Evolutionary conservation across 345 rosid genomes (phyloP).

Genomic region (Pistacia vera): DNA sequence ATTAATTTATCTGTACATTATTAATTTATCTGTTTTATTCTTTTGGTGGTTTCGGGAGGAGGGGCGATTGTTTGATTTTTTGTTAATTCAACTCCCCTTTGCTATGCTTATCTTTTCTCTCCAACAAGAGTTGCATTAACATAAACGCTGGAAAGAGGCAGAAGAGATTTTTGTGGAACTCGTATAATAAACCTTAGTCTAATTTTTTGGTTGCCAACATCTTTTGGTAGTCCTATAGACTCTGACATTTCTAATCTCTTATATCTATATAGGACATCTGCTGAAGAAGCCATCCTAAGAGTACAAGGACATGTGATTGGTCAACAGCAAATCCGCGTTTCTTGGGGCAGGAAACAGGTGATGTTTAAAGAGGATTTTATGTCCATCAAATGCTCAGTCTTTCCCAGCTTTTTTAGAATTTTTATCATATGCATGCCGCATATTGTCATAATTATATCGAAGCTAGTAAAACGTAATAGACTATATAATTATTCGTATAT

Average conservation of each 20-base stretch:
- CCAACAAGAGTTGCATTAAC: constrained; percentile 22
- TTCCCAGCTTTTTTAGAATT: not conserved
- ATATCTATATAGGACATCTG: constrained; percentile 59
- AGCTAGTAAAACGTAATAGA: constrained; percentile 5
- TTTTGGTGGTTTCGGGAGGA: not conserved
- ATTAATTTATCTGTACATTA: not conserved
- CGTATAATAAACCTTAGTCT: not conserved
- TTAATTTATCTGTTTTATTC: not conserved
- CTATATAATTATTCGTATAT: not conserved
- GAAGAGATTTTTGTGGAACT: constrained; percentile 13
- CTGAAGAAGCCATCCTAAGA: constrained; percentile 87
- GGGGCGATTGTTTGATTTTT: not conserved
- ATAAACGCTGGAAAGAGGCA: constrained; percentile 13
- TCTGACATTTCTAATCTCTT: constrained; percentile 11
- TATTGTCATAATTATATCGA: not conserved
- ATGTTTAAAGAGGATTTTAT: constrained; percentile 6
- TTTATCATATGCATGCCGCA: constrained; percentile 3
- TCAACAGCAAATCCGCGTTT: constrained; percentile 76
- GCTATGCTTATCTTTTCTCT: constrained; percentile 4
- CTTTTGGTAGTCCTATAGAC: constrained; percentile 1
- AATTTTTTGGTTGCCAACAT: constrained; percentile 9
- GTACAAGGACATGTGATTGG: constrained; percentile 95
- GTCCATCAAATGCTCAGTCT: constrained; percentile 8
- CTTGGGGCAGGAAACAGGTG: constrained; percentile 95
- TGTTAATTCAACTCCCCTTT: constrained; percentile 12